Evolutionary conservation across 2,329 filamentous ascomycete species (phyloP), one percentile per base, ranked within the genome.

Genomic region (Diplodia corticola): DNA sequence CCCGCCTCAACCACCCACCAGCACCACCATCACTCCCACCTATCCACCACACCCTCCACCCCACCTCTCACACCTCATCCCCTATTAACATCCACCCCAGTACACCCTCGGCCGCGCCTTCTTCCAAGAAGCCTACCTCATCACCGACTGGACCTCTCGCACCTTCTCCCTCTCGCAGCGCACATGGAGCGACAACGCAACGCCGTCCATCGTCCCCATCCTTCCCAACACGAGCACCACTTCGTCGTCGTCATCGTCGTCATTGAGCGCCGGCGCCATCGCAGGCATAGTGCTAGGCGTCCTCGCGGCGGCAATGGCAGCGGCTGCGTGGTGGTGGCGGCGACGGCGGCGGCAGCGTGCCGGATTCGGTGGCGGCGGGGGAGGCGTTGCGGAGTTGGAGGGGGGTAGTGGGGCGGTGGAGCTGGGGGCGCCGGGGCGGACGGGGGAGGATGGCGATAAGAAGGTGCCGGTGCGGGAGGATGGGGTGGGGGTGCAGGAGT

Each of bases 91-190:
- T n/a, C n/a, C 10, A n/a, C n/a, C 1, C 20, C 72, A 76, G 66
- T 75, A 76, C 64, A 71, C 70, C 1, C 67, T 78, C 9, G 76
- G 68, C 5, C 49, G 49, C 1, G 22, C 49, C 13, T 30, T 53
- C 49, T 22, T 53, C 5, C 49, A 53, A 17, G 75, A 77, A 67
- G 74, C 76, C 9, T 77, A 78, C 64, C 33, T 78, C 10, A 69
- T 74, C 17, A 74, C 71, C 12, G 74, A 78, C 50, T 75, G 74
- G 53, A 73, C 73, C 26, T 67, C 69, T 20, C 51, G 66, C 28
- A 76, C 73, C 35, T 75, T 76, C 67, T 75, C 74, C 1, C 71
- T 89, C 10, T 26, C 37, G 12, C 49, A 53, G 20, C 22, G 48
- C 48, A 13, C 26, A 24, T 50, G n/a, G n/a, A 24, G 26, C 10